phyloP scores from a whole-genome alignment of 2,329 filamentous ascomycete species.

The Colletotrichum tanaceti region DNA sequence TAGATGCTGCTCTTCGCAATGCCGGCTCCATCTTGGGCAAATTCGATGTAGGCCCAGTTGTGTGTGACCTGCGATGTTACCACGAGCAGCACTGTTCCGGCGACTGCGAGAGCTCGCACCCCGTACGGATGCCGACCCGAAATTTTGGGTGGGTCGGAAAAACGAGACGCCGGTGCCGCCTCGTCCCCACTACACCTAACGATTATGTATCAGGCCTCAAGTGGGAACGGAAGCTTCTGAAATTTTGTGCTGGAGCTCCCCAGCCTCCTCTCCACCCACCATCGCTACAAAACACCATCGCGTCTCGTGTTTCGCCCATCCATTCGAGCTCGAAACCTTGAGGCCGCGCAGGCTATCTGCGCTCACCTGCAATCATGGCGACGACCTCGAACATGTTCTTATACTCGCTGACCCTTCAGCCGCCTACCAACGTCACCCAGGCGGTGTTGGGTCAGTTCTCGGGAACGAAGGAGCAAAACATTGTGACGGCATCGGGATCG shows the following conservation, averaged over 20 bases:
- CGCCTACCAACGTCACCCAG: conserved; percentile 88
- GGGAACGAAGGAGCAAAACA: conserved; percentile 97
- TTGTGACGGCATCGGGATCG: conserved; percentile 92
- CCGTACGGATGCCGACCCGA: conserved; percentile 18
- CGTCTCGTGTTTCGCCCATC: conserved; percentile 31
- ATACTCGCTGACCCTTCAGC: conserved; percentile 96
- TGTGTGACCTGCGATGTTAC: conserved; percentile 9
- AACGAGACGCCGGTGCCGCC: conserved; percentile 21
- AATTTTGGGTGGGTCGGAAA: conserved; percentile 41
- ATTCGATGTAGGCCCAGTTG: conserved; percentile 5
- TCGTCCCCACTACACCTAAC: conserved; percentile 2
- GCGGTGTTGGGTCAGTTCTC: conserved; percentile 95
- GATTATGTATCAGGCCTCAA: conserved; percentile 22
- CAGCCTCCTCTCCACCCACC: conserved; percentile 34
- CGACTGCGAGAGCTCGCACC: conserved; percentile 6
- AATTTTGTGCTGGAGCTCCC: conserved; percentile 39
- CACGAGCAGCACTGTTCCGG: neutral
- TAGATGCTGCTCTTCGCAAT: conserved; percentile 43
- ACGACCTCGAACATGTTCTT: conserved; percentile 99
- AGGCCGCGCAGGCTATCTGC: conserved; percentile 64
- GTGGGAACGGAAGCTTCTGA: conserved; percentile 40
- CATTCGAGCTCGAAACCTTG: conserved; percentile 42
- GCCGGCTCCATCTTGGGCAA: conserved; percentile 41
- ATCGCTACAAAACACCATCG: conserved; percentile 35
- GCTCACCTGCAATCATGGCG: conserved; percentile 77